phyloP scores from a whole-genome alignment of 805 yeast species.

The Yarrowia divulgata region DNA sequence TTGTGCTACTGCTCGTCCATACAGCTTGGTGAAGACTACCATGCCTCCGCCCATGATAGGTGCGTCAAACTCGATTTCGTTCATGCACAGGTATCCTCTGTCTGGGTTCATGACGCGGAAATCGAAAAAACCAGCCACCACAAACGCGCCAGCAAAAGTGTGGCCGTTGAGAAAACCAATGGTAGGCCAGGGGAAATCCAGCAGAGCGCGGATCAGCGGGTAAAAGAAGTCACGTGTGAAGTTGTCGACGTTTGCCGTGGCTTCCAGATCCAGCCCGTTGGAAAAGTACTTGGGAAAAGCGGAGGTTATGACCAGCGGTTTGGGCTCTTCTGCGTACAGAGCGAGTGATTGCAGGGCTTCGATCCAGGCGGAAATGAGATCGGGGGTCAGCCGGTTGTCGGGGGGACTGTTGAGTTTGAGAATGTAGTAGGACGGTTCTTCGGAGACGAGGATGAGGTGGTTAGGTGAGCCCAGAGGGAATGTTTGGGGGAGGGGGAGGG shows the following conservation, averaged over 20 bases:
- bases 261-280: conserved; percentile 52
- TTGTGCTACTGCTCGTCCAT: conserved; percentile 47
- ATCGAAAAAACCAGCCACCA: conserved; percentile 52
- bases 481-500: background rate
- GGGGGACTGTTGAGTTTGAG: conserved; percentile 49
- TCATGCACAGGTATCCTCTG: conserved; percentile 52
- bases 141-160: conserved; percentile 54
- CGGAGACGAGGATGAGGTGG: conserved; percentile 5
- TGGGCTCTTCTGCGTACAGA: conserved; percentile 44
- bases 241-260: conserved; percentile 48
- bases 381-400: conserved; percentile 51
- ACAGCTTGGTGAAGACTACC: conserved; percentile 49
- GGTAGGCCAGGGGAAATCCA: conserved; percentile 54
- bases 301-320: conserved; percentile 52
- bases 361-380: conserved; percentile 48
- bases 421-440: conserved; percentile 46
- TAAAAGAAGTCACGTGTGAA: conserved; percentile 50
- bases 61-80: conserved; percentile 53
- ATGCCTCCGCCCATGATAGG: conserved; percentile 52
- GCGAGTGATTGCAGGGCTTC: conserved; percentile 49
- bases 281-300: conserved; percentile 51
- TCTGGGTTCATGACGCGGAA: conserved; percentile 53
- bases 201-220: conserved; percentile 48
- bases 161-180: conserved; percentile 54
- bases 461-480: conserved; percentile 9